phyloP scores from a whole-genome alignment of 306 rosid genomes.

The Cucurbita maxima region DNA sequence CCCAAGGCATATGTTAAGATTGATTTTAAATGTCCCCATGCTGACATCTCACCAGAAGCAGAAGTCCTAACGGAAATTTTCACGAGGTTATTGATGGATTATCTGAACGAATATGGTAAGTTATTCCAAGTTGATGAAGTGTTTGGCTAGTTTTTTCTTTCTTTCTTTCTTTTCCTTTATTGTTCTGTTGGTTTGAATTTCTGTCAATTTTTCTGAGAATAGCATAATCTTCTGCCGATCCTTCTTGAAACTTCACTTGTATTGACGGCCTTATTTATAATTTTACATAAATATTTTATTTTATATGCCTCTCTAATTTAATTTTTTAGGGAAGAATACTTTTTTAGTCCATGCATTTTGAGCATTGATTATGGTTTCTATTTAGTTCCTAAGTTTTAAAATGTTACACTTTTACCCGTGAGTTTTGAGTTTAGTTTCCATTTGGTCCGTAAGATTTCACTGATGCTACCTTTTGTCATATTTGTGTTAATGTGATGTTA shows the following conservation, averaged over 20 bases:
- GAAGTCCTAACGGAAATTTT: conserved; percentile 53
- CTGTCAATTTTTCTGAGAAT: neutral
- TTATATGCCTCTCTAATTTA: neutral
- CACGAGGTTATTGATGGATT: conserved; percentile 71
- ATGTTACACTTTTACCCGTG: neutral
- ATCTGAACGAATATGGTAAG: conserved; percentile 85
- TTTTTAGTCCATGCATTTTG: neutral
- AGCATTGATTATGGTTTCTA: neutral
- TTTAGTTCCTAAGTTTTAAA: neutral
- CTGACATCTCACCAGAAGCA: conserved; percentile 76
- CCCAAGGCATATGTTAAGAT: conserved; percentile 82
- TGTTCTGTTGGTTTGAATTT: neutral
- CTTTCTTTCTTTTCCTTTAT: neutral
- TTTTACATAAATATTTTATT: too few relatives aligned
- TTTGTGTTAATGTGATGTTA: too few relatives aligned
- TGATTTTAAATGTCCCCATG: conserved; percentile 65
- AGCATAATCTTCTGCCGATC: neutral
- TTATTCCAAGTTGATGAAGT: neutral
- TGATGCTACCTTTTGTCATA: too few relatives aligned
- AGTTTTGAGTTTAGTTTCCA: neutral
- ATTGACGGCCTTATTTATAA: too few relatives aligned
- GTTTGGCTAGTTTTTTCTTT: neutral
- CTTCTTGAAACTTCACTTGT: neutral
- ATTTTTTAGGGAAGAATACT: neutral
- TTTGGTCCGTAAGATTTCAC: neutral